Conservation (phyloP, 495 filamentous ascomycete species). For the Sphaerosporella brunnea region DNA sequence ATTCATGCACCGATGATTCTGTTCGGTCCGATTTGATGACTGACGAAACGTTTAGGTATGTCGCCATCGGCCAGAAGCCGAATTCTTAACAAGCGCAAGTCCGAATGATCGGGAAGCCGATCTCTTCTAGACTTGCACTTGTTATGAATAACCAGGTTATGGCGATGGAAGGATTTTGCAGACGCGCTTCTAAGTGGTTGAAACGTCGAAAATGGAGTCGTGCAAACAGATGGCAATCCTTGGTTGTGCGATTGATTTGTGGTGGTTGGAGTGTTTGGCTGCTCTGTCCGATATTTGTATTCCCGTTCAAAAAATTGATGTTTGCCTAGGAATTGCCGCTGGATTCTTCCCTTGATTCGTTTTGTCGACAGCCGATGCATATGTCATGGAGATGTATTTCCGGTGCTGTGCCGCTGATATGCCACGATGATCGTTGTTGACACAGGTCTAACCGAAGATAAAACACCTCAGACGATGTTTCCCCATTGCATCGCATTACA, state of each 20-base stretch:
- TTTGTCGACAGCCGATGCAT: neutral
- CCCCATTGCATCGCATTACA: neutral
- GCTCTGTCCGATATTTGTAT: slow-evolving; percentile 2
- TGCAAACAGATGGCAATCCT: neutral
- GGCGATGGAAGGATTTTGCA: slow-evolving; percentile 2
- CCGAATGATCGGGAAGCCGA: neutral
- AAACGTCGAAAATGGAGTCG: slow-evolving; percentile 6
- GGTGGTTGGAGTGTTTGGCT: neutral
- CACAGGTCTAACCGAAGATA: neutral
- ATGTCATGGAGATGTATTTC: no score
- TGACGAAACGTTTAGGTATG: slow-evolving; percentile 31
- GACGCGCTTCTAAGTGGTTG: slow-evolving; percentile 2
- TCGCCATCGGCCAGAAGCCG: slow-evolving; percentile 38
- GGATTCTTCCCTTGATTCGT: neutral
- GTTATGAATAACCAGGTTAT: slow-evolving; percentile 6
- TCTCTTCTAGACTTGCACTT: slow-evolving; percentile 5
- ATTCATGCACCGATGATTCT: slow-evolving; percentile 5
- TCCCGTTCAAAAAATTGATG: slow-evolving; percentile 3
- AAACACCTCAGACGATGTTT: neutral
- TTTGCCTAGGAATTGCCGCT: neutral
- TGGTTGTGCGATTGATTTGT: neutral
- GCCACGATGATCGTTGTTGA: no score
- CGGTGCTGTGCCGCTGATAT: no score
- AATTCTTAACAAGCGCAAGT: slow-evolving; percentile 14
- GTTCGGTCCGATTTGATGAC: slow-evolving; percentile 6